Percentiles rank a stretch among this genome's conserved stretches.
phyloP scores from a whole-genome alignment of 331 rosid genomes.

The Phaseolus coccineus region DNA sequence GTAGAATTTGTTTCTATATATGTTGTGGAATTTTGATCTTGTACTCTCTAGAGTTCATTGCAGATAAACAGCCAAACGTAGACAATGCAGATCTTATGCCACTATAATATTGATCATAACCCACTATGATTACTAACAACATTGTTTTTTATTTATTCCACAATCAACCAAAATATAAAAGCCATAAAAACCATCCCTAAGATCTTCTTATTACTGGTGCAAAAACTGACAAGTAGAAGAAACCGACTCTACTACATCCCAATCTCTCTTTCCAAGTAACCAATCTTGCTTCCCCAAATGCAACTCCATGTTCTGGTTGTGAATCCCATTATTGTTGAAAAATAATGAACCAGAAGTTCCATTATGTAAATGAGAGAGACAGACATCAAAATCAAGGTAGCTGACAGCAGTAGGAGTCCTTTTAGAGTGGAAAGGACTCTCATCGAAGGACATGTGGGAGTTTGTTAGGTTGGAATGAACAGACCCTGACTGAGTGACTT shows the following conservation, averaged over 20 bases:
- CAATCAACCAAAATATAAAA: not conserved
- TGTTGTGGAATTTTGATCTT: too few species aligned
- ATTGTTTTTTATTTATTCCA: not conserved
- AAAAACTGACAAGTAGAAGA: conserved; percentile 43
- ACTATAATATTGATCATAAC: not conserved
- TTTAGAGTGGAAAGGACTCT: conserved; percentile 2
- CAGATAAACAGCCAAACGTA: not conserved
- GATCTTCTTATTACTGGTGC: not conserved
- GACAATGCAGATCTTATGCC: not conserved
- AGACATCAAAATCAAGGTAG: conserved; percentile 55
- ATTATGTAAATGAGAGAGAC: conserved; percentile 61
- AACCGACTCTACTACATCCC: conserved; percentile 74
- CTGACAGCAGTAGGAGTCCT: not conserved
- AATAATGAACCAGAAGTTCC: conserved; percentile 47
- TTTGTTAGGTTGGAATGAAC: not conserved
- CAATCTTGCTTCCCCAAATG: conserved; percentile 21
- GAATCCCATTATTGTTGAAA: conserved; percentile 26
- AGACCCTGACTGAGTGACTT: conserved; percentile 29
- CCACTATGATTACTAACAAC: not conserved
- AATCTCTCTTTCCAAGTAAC: conserved; percentile 52
- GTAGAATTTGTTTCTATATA: too few species aligned
- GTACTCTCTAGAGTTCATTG: too few species aligned
- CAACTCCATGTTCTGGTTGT: conserved; percentile 39
- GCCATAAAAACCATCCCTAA: not conserved
- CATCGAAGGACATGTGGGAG: conserved; percentile 18